Conservation (phyloP, 2,329 filamentous ascomycete species). For the Fusarium nurragi region DNA sequence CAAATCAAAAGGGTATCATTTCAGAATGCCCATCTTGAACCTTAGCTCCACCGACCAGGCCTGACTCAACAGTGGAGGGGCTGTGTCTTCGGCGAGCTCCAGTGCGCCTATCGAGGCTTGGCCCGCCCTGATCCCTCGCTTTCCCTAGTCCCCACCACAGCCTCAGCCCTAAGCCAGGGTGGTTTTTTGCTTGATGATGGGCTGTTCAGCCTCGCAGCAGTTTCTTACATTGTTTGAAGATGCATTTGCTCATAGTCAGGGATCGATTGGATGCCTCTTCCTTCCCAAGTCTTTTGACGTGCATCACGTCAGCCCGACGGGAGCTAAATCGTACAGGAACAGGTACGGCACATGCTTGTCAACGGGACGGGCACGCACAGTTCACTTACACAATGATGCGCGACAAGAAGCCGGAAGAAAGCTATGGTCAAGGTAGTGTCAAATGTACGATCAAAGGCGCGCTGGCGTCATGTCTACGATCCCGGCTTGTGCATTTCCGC, state of each 20-base stretch:
- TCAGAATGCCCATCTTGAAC: neutral
- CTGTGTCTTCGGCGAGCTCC: slow-evolving; percentile 20
- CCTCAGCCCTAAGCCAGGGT: slow-evolving; percentile 32
- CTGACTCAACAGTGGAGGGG: slow-evolving; percentile 12
- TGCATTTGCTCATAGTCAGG: slow-evolving; percentile 20
- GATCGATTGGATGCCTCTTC: slow-evolving; percentile 44
- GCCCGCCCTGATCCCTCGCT: slow-evolving; percentile 1
- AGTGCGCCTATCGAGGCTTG: slow-evolving; percentile 39
- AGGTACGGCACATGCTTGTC: slow-evolving; percentile 15
- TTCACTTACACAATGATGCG: slow-evolving; percentile 6
- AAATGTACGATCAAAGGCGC: slow-evolving; percentile 21
- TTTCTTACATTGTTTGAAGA: neutral
- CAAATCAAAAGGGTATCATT: slow-evolving; percentile 1
- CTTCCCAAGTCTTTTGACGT: slow-evolving; percentile 5
- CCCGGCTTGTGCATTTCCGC: slow-evolving; percentile 1
- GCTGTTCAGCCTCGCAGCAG: slow-evolving; percentile 40
- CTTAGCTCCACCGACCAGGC: neutral
- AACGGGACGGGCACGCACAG: slow-evolving; percentile 16
- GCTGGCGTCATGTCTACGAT: slow-evolving; percentile 1
- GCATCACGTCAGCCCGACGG: slow-evolving; percentile 30
- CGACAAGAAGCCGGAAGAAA: neutral
- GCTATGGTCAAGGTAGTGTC: neutral
- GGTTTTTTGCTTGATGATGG: neutral
- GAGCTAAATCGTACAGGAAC: slow-evolving; percentile 36
- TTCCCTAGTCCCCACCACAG: slow-evolving; percentile 21